Evolutionary conservation across 805 yeast genomes (phyloP).

Genomic region (Blastobotrys peoriensis): DNA sequence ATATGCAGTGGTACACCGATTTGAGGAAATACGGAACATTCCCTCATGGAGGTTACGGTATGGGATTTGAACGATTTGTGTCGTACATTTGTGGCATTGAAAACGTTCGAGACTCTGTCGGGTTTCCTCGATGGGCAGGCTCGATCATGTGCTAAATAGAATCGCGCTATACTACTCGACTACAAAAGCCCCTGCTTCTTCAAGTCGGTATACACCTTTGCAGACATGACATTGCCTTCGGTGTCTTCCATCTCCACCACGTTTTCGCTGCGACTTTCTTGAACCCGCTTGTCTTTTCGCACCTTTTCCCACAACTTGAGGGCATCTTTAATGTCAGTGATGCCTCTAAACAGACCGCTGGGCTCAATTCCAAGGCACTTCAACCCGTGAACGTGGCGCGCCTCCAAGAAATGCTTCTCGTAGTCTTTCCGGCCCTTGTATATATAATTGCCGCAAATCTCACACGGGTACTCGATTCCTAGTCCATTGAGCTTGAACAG

Average conservation of each 20-base stretch:
- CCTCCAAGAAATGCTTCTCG: conserved; percentile 67
- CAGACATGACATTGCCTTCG: conserved; percentile 88
- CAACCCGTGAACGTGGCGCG: conserved; percentile 68
- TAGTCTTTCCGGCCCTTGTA: conserved; percentile 71
- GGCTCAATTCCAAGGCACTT: conserved; percentile 64
- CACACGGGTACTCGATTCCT: conserved; percentile 66
- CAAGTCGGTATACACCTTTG: conserved; percentile 73
- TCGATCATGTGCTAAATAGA: conserved; percentile 45
- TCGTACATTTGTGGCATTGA: conserved; percentile 67
- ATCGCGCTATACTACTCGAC: background rate
- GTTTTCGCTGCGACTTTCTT: conserved; percentile 42
- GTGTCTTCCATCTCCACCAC: conserved; percentile 83
- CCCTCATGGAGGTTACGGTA: conserved; percentile 97
- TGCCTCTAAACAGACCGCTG: conserved; percentile 52
- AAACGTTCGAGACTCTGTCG: conserved; percentile 79
- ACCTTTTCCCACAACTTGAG: conserved; percentile 46
- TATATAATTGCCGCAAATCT: conserved; percentile 70
- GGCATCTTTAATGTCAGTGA: conserved; percentile 66
- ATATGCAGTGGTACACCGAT: conserved; percentile 73
- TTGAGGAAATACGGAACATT: conserved; percentile 70
- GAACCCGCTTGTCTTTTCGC: conserved; percentile 32
- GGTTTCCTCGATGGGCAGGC: conserved; percentile 73
- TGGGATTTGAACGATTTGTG: conserved; percentile 85
- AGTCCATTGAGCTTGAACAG: conserved; percentile 84
- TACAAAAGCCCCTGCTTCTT: conserved; percentile 82